Base-by-base conservation (phyloP, 2,329 filamentous ascomycete genomes). In the Scytalidium sp. region DNA sequence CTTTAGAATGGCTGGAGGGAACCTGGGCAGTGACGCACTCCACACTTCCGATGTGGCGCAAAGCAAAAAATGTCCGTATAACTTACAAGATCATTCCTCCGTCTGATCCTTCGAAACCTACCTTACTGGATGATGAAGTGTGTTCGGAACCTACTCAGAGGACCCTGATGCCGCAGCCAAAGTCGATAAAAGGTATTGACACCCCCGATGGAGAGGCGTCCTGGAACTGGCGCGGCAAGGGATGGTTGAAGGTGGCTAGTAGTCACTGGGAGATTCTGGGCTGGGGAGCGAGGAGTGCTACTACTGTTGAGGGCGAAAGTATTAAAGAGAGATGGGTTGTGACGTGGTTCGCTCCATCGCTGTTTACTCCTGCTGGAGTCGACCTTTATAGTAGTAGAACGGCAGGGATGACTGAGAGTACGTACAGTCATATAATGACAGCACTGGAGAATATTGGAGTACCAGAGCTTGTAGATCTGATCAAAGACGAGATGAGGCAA, bases 191-290 rank as follows among this genome's bases (percentile, higher is more conserved):
- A 11, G 89, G 89, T 29, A 64, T 88, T 49, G 88, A 92, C 67
- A 78, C 72, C 20, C 69, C 69, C 56, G 64, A 55, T 19, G 64
- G 67, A 46, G 62, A 66, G 42, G 74, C 68, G 21, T 72, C 70
- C 27, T 88, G 87, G 84, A 76, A 86, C 60, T 96, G 90, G 90
- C 76, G 88, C 43, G 90, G 90, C 8, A 88, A 83, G 61, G 87
- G 89, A 8, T 81, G 78, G 80, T 69, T 96, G 53, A 79, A 78
- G 64, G 83, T 93, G 57, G 86, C 88, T 21, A 79, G 75, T 15
- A 85, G 81, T 42, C 84, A 90, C 62, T 96, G 90, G 90, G 88
- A 96, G 74, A 71, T 94, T 2, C 68, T 95, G 17, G 89, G 86
- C 3, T 92, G 82, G 75, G 89, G 89, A 3, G 74, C 66, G 25